phyloP scores from a whole-genome alignment of 2,329 filamentous ascomycete genomes.

The Cercospora zeina region DNA sequence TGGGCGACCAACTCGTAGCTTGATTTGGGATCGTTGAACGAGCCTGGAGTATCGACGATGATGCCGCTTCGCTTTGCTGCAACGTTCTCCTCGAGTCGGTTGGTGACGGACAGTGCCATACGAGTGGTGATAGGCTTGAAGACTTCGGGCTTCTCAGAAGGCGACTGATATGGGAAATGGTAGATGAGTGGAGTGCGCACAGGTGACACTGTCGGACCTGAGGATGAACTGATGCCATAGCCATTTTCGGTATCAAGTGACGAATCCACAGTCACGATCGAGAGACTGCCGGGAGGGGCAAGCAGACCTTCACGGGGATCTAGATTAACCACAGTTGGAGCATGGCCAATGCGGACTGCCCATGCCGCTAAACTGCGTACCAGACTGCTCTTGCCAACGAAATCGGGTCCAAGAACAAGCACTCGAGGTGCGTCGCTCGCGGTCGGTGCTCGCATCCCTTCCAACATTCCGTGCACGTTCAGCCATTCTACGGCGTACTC shows the following conservation, averaged over 20 bases:
- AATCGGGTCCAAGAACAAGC: slow-evolving; percentile 74
- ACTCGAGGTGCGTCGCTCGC: slow-evolving; percentile 65
- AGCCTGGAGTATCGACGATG: slow-evolving; percentile 79
- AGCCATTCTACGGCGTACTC: slow-evolving; percentile 72
- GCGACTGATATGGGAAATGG: slow-evolving; percentile 73
- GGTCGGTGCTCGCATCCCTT: slow-evolving; percentile 61
- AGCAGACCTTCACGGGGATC: slow-evolving; percentile 70
- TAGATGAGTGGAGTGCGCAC: slow-evolving; percentile 92
- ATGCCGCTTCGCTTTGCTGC: slow-evolving; percentile 72
- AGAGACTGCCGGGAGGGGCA: slow-evolving; percentile 69
- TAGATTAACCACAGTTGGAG: slow-evolving; percentile 75
- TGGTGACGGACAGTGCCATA: slow-evolving; percentile 75
- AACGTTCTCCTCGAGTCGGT: slow-evolving; percentile 72
- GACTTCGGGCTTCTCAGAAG: slow-evolving; percentile 68
- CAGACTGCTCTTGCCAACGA: slow-evolving; percentile 66
- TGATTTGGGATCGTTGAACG: slow-evolving; percentile 63
- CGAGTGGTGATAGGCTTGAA: slow-evolving; percentile 74
- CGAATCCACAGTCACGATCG: slow-evolving; percentile 80
- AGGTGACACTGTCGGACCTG: slow-evolving; percentile 81
- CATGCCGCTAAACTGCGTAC: slow-evolving; percentile 66
- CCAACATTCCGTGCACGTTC: slow-evolving; percentile 85
- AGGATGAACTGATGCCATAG: slow-evolving; percentile 88
- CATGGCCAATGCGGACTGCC: slow-evolving; percentile 80
- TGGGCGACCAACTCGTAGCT: slow-evolving; percentile 78
- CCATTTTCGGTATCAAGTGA: slow-evolving; percentile 80